Percentiles rank a stretch among this genome's conserved stretches.
Conservation (phyloP, 2,329 filamentous ascomycete genomes). For the Stagonosporopsis tanaceti region DNA sequence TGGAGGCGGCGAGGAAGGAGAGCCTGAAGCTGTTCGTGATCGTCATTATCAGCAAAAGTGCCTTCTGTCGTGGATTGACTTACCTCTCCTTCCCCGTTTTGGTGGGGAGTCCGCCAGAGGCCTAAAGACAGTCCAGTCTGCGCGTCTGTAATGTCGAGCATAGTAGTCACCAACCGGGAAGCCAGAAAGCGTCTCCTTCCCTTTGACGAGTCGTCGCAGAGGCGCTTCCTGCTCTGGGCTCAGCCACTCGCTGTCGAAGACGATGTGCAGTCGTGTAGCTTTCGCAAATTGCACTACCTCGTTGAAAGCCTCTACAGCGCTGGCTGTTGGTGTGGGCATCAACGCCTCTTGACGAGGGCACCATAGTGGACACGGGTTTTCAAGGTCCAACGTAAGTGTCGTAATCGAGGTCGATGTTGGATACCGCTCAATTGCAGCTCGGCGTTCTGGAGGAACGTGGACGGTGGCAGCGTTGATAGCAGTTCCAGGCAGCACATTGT, state of each 20-base stretch:
- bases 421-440: not conserved
- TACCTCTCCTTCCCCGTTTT: slow-evolving; percentile 1
- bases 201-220: not conserved
- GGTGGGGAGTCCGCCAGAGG: not conserved
- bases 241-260: slow-evolving; percentile 4
- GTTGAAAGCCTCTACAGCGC: not conserved
- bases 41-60: not conserved
- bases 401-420: not conserved
- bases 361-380: not conserved
- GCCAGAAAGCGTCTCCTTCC: not conserved
- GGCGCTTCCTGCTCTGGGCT: not conserved
- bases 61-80: not conserved
- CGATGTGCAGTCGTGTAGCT: not conserved
- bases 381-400: not conserved
- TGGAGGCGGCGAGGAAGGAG: not conserved
- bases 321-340: not conserved
- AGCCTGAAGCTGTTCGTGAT: not conserved
- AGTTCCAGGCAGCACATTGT: not conserved
- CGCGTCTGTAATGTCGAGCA: not conserved
- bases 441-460: not conserved
- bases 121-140: slow-evolving; percentile 5
- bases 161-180: not conserved
- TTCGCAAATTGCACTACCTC: not conserved
- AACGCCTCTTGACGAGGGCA: not conserved
- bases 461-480: not conserved